These are phyloP conservation scores for Carex sylvatica DNA, from an alignment of 202 grass and related monocot species.

Conservation along the genomic window DNA sequence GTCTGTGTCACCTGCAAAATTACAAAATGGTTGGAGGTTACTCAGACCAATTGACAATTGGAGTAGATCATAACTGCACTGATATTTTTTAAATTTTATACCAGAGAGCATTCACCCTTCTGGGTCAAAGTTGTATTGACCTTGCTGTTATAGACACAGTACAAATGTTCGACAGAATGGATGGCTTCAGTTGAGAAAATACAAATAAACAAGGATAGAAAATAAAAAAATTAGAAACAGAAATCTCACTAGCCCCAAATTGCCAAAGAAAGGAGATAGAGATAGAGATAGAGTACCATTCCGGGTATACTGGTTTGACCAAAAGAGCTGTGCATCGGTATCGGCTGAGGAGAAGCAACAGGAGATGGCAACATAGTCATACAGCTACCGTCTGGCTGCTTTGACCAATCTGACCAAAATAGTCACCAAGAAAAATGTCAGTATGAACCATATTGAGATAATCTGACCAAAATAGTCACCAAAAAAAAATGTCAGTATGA, in stretches of 20 bases:
- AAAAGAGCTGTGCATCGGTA: constrained; percentile 51
- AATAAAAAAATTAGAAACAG: constrained; percentile 10
- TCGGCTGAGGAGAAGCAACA: constrained; percentile 65
- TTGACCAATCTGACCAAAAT: constrained; percentile 71
- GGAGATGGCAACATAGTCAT: constrained; percentile 61
- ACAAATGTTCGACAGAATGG: constrained; percentile 2
- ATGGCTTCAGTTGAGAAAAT: background rate
- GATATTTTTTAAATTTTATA: background rate
- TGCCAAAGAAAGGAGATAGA: constrained; percentile 28
- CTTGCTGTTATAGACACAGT: background rate
- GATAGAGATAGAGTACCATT: constrained; percentile 47
- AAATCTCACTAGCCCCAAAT: background rate
- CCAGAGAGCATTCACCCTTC: constrained; percentile 16
- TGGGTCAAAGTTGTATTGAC: constrained; percentile 16
- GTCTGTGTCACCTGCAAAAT: constrained; percentile 37
- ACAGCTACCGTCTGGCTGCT: constrained; percentile 53
- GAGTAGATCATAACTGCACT: background rate
- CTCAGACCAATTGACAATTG: constrained; percentile 19
- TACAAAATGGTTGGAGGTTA: constrained; percentile 19
- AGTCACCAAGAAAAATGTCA: constrained; percentile 28
- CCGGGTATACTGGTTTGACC: constrained; percentile 65
- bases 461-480: constrained; percentile 39
- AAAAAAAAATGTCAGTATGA: constrained; percentile 33
- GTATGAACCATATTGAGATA: constrained; percentile 11
- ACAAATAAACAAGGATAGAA: constrained; percentile 17